Base-by-base conservation (phyloP, 305 asterid genomes). In the Solanum hybrid region DNA sequence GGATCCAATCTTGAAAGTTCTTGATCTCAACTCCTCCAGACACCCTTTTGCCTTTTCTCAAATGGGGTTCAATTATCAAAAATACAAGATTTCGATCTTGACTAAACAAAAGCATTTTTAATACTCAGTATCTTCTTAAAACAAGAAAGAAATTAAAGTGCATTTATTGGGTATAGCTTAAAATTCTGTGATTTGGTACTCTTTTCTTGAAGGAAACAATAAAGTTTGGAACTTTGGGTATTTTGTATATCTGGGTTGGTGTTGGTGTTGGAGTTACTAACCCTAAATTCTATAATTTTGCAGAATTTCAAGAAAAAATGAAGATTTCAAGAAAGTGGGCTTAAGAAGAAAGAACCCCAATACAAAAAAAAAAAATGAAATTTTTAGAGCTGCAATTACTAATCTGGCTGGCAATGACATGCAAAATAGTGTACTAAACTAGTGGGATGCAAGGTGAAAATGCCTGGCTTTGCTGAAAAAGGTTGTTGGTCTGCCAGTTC, bases 391-490 rank as follows among this genome's bases (percentile, higher is more conserved):
- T 78, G 75, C 27, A 76, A 86, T 35, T 81, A 60, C 72, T 60
- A 34, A 37, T 87, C 91, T 77, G 88, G 91, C 89, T 90, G 89
- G 89, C 89, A 89, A 90, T 92, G 90, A 89, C 93, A 89, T 90
- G 91, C 90, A 77, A 13, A 73, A 76, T 34, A 26, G 86, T 78
- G 75, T 87, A 88, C 89, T 71, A 89, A 90, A 89, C 56, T 37
- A 88, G 86, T 71, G 72, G 51, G 81, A 89, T 80, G 91, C 82
- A 88, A 88, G 88, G 87, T 84, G 91, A 93, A 93, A 90, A 82
- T 92, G 94, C 92, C 75, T 91, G 93, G 95, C 92, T 89, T 85
- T 34, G 98, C 93, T 93, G 96, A 94, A 94, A 94, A 92, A 92
- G 90, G 85, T 76, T 90, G 91, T 88, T 19, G 86, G 78, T 88